These are phyloP conservation scores for Claviceps sp. DNA, from an alignment of 2,329 filamentous ascomycete species.

Conservation along the genomic window DNA sequence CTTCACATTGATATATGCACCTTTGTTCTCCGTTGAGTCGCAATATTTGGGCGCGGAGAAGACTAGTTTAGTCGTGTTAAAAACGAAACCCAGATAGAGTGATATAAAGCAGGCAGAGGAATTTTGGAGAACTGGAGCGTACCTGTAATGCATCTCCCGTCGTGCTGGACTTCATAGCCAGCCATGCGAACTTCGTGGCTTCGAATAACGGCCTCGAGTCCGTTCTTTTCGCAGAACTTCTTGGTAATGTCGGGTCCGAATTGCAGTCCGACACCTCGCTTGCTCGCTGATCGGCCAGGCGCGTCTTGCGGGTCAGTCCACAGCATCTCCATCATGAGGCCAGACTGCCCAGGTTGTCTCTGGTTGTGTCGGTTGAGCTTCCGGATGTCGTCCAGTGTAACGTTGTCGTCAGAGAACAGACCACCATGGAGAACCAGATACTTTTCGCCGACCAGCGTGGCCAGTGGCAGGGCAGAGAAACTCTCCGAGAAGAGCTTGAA, in stretches of 20 bases:
- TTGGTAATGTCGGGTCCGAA: slow-evolving; percentile 96
- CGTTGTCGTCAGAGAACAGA: slow-evolving; percentile 88
- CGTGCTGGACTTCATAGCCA: slow-evolving; percentile 96
- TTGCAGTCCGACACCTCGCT: slow-evolving; percentile 90
- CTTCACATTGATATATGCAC: slow-evolving; percentile 94
- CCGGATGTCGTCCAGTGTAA: slow-evolving; percentile 84
- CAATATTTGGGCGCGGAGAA: slow-evolving; percentile 98
- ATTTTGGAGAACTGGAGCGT: slow-evolving; percentile 16
- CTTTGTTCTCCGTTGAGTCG: slow-evolving; percentile 95
- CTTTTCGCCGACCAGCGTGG: slow-evolving; percentile 81
- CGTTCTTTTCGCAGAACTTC: slow-evolving; percentile 91
- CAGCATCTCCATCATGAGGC: slow-evolving; percentile 99
- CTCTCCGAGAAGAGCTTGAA: slow-evolving; percentile 98
- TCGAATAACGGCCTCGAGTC: slow-evolving; percentile 85
- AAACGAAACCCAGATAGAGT: slow-evolving; percentile 14
- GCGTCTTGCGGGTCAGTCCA: slow-evolving; percentile 92
- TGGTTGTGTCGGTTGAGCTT: slow-evolving; percentile 86
- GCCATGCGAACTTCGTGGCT: slow-evolving; percentile 98
- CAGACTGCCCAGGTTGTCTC: slow-evolving; percentile 81
- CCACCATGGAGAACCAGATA: slow-evolving; percentile 90
- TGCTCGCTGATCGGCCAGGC: slow-evolving; percentile 82
- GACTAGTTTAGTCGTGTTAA: slow-evolving; percentile 34
- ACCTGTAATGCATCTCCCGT: slow-evolving; percentile 89
- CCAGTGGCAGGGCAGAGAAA: slow-evolving; percentile 85
- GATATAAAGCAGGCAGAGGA: neutral